Evolutionary conservation across 306 rosid species (phyloP).

Genomic region (Prinsepia uniflora): DNA sequence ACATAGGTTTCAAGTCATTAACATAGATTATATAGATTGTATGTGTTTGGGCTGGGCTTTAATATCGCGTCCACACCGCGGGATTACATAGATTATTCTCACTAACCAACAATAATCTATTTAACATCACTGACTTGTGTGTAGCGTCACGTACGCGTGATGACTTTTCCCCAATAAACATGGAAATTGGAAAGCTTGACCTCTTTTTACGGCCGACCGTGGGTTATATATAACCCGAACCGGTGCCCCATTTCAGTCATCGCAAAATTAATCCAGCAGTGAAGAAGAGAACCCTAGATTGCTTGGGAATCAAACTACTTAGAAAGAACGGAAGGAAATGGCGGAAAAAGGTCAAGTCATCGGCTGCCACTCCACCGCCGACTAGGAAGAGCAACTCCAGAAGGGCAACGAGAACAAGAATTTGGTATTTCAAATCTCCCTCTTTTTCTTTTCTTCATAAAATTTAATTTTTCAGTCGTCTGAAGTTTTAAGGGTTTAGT

Average conservation of each 20-base stretch:
- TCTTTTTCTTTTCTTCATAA: not conserved
- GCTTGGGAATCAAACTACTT: not conserved
- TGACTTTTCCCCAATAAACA: slow-evolving; percentile 5
- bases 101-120: not conserved
- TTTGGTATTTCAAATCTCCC: slow-evolving; percentile 33
- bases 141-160: not conserved
- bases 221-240: not conserved
- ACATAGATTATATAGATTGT: too few species aligned
- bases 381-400: slow-evolving; percentile 46
- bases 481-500: not conserved
- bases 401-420: slow-evolving; percentile 48
- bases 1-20: too few species aligned
- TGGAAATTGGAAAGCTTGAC: slow-evolving; percentile 3
- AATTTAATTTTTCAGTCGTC: not conserved
- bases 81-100: too few species aligned
- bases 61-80: not conserved
- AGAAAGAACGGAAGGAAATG: slow-evolving; percentile 29
- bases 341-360: slow-evolving; percentile 52
- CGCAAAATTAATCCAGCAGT: not conserved
- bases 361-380: slow-evolving; percentile 34
- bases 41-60: not conserved
- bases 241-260: not conserved
- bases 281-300: not conserved
- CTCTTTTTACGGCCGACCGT: not conserved
- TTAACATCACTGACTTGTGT: slow-evolving; percentile 2